A percentile compares a stretch with the other conserved stretches of the same genome.
Evolutionary conservation across 441 rosid species (phyloP).

Genomic region (Oxalis stricta): DNA sequence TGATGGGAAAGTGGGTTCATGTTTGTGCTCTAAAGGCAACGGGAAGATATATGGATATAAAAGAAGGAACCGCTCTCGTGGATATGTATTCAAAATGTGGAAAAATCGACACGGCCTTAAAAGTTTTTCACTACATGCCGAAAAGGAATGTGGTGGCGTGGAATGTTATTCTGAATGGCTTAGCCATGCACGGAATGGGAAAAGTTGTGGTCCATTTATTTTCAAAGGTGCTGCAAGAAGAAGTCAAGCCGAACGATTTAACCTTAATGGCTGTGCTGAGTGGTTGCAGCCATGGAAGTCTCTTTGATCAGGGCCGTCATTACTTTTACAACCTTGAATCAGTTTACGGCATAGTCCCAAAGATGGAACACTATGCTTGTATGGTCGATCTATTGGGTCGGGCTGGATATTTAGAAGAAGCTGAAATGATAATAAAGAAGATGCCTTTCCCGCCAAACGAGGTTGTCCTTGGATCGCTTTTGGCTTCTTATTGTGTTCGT

Average conservation of each 20-base stretch:
- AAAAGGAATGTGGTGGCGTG: slow-evolving; percentile 61
- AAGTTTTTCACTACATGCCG: slow-evolving; percentile 37
- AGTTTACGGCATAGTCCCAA: slow-evolving; percentile 34
- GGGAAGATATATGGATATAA: slow-evolving; percentile 33
- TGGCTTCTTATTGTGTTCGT: slow-evolving; percentile 60
- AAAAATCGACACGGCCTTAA: slow-evolving; percentile 29
- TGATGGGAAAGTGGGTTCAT: slow-evolving; percentile 65
- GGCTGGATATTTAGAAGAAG: slow-evolving; percentile 64
- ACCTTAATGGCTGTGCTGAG: slow-evolving; percentile 54
- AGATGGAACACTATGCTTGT: slow-evolving; percentile 73
- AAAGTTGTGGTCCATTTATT: slow-evolving; percentile 34
- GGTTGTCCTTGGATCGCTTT: slow-evolving; percentile 68
- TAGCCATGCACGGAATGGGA: slow-evolving; percentile 71
- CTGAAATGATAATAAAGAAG: slow-evolving; percentile 32
- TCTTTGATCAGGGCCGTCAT: slow-evolving; percentile 45
- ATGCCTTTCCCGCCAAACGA: slow-evolving; percentile 76
- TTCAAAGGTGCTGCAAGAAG: slow-evolving; percentile 41
- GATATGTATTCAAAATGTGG: slow-evolving; percentile 90
- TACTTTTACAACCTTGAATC: slow-evolving; percentile 30
- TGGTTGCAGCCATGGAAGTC: slow-evolving; percentile 75
- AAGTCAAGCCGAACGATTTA: slow-evolving; percentile 59
- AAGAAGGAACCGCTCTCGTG: slow-evolving; percentile 62
- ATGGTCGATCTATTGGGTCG: slow-evolving; percentile 87
- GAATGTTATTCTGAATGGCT: slow-evolving; percentile 62
- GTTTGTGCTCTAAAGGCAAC: slow-evolving; percentile 42